These are phyloP conservation scores for Wallacemonas sp. DNA, from an alignment of 208 protist species.

Conservation along the genomic window DNA sequence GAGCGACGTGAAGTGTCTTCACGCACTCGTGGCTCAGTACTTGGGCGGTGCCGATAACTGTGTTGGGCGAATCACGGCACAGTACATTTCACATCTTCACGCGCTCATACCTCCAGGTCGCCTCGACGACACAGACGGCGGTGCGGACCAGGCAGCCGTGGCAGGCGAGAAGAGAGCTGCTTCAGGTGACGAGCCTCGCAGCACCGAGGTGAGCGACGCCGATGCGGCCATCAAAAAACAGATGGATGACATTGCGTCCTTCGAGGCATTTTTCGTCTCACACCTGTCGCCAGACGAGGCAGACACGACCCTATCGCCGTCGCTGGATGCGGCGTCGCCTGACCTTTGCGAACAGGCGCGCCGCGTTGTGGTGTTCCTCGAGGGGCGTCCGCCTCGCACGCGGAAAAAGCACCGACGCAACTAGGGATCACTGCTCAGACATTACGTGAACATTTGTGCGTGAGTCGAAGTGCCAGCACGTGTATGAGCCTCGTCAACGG, in stretches of 20 bases:
- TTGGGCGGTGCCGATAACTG: slow-evolving; percentile 63
- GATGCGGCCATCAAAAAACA: neutral
- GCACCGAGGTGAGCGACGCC: neutral
- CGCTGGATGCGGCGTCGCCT: slow-evolving; percentile 5
- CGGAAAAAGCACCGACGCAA: slow-evolving; percentile 77
- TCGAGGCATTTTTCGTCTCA: slow-evolving; percentile 17
- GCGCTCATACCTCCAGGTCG: neutral
- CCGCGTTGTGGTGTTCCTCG: slow-evolving; percentile 44
- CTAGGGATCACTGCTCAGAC: slow-evolving; percentile 21
- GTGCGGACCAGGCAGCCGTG: neutral
- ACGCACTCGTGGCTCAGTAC: slow-evolving; percentile 77
- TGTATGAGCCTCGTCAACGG: too few species aligned
- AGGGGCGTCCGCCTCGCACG: slow-evolving; percentile 39
- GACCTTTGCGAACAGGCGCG: slow-evolving; percentile 47
- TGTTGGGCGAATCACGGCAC: slow-evolving; percentile 49
- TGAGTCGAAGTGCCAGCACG: too few species aligned
- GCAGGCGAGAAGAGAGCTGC: neutral
- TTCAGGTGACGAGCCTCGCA: neutral
- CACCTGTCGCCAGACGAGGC: neutral
- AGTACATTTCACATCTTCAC: slow-evolving; percentile 57
- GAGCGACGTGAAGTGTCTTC: slow-evolving; percentile 84
- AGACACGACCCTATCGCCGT: neutral
- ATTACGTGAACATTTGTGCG: too few species aligned
- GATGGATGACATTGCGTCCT: slow-evolving; percentile 20
- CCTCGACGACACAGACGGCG: neutral